Conservation (phyloP, 768 basidiomycete genomes). For the Filobasidium floriforme region DNA sequence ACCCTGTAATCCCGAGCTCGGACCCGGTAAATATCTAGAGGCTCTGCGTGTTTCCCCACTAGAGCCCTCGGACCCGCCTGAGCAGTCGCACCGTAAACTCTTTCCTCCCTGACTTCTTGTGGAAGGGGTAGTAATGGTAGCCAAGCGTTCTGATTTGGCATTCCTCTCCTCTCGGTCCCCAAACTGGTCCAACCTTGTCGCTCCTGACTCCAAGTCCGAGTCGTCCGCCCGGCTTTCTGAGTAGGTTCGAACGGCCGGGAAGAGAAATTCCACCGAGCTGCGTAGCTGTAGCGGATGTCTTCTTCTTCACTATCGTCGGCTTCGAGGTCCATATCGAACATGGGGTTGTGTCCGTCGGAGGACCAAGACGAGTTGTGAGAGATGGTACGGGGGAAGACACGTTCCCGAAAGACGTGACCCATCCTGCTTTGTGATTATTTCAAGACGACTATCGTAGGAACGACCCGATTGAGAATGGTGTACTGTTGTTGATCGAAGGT, state of each 20-base stretch:
- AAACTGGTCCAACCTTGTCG: not conserved
- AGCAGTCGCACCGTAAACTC: not conserved
- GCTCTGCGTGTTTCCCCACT: not conserved
- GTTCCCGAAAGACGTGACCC: too few species aligned
- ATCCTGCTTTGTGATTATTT: too few species aligned
- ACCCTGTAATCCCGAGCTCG: conserved; percentile 9
- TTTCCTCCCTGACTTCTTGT: not conserved
- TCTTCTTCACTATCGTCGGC: not conserved
- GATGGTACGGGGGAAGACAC: too few species aligned
- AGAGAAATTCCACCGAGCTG: not conserved
- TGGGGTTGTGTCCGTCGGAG: too few species aligned
- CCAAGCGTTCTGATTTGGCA: not conserved
- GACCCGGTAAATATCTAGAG: not conserved
- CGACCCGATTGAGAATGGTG: too few species aligned
- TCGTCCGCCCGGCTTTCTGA: not conserved
- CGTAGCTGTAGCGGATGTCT: not conserved
- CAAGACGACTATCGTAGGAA: too few species aligned
- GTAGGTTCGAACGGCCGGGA: not conserved
- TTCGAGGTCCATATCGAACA: not conserved
- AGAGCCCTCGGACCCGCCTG: not conserved
- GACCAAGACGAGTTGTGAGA: too few species aligned
- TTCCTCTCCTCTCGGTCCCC: not conserved
- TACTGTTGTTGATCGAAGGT: too few species aligned
- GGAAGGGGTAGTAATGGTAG: conserved; percentile 15
- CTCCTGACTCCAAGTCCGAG: not conserved